These are phyloP conservation scores for Ambrosiella xylebori DNA, from an alignment of 2,329 filamentous ascomycete species.

Conservation along the genomic window DNA sequence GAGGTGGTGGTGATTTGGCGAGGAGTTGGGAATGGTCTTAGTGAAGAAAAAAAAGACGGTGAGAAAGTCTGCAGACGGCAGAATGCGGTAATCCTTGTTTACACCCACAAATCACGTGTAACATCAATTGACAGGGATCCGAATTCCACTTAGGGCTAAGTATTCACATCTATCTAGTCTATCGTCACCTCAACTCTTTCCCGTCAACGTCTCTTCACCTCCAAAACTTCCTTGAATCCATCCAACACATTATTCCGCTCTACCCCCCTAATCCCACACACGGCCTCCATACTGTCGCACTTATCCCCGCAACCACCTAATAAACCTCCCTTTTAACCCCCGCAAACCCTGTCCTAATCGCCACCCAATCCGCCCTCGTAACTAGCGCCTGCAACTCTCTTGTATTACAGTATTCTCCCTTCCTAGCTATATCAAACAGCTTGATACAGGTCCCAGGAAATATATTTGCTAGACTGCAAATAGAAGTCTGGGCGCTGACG, in stretches of 20 bases:
- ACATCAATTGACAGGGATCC: no score
- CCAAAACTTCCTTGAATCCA: constrained; percentile 23
- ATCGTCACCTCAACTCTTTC: neutral
- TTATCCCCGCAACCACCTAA: constrained; percentile 22
- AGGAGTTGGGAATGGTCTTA: neutral
- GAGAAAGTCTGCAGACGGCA: constrained; percentile 7
- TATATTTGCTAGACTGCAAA: constrained; percentile 26
- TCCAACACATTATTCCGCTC: constrained; percentile 20
- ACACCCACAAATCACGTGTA: no score
- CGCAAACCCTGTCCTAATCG: constrained; percentile 31
- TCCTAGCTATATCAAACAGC: constrained; percentile 21
- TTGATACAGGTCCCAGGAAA: constrained; percentile 22
- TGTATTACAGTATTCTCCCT: constrained; percentile 21
- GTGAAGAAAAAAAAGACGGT: constrained; percentile 11
- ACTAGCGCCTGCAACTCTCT: constrained; percentile 24
- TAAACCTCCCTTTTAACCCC: constrained; percentile 30
- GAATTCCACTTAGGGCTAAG: no score
- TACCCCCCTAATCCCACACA: constrained; percentile 21
- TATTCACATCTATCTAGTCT: no score
- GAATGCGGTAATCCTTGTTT: neutral
- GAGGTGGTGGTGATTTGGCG: neutral
- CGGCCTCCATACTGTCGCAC: constrained; percentile 24
- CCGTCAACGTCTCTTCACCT: constrained; percentile 15
- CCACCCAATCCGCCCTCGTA: constrained; percentile 29
- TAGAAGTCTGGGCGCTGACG: constrained; percentile 25